Evolutionary conservation across 768 basidiomycete genomes (phyloP), one percentile per base, ranked within the genome.

Genomic region (Paxillus rubicundulus): DNA sequence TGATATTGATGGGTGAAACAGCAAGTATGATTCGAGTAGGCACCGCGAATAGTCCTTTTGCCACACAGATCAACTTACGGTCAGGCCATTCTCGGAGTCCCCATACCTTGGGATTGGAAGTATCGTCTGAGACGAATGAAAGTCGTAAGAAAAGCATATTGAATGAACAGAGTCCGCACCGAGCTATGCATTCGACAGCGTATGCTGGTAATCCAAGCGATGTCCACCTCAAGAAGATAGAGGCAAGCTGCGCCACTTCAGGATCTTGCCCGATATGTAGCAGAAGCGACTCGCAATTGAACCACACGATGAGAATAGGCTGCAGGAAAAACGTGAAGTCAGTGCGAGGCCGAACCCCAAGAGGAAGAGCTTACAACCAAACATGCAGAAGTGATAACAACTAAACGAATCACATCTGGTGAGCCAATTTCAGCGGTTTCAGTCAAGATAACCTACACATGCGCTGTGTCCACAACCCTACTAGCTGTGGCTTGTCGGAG

Each of bases 381-480:
- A 74, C 65, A 76, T 83, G 79, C 9, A 89, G 79, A 14, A n/a
- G 24, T 28, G 16, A n/a, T 24, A 30, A n/a, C 7, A 13, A n/a
- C 18, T 14, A 30, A 17, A 38, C 14, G 33, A 33, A 33, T 33
- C 13, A 33, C 13, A 33, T 33, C 13, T 14, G 13, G 13, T 33
- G 5, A 33, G 33, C 33, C 33, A 33, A 14, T 14, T 33, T 13
- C 13, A 13, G 12, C 33, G 33, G 14, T 33, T 14, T 13, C 12
- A 38, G n/a, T 8, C 2, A n/a, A 8, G 16, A n/a, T 9, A n/a
- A 70, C 84, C 50, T 55, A 86, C 86, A 75, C 88, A 91, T 92
- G 55, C 92, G 74, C 67, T 92, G 90, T 5, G 86, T 72, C 92
- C 92, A 93, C 2, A 93, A 77, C 3, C 92, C 92, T 13, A 96